Conservation (phyloP, 768 basidiomycete genomes). For the Termitomyces sp. region DNA sequence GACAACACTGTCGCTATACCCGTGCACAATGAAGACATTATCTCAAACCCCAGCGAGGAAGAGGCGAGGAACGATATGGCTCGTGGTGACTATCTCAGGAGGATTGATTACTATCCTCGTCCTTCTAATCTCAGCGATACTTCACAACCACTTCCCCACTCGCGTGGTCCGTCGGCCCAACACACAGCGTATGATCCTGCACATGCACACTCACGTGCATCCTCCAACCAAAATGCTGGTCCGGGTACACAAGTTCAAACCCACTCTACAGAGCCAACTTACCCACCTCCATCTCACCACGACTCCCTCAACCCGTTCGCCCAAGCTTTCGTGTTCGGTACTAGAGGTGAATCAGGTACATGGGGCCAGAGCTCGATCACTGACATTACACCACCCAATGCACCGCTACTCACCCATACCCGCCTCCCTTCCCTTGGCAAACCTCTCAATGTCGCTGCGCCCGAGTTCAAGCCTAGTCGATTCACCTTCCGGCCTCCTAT, state of each 20-base stretch:
- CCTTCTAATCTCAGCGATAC: constrained; percentile 37
- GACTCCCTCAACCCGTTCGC: constrained; percentile 71
- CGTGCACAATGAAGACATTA: constrained; percentile 51
- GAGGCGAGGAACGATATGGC: constrained; percentile 25
- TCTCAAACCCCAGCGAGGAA: constrained; percentile 87
- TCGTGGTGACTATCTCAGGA: constrained; percentile 38
- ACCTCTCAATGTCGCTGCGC: constrained; percentile 73
- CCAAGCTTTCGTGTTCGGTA: constrained; percentile 80
- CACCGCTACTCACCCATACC: constrained; percentile 30
- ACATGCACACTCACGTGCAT: constrained; percentile 56
- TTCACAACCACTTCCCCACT: constrained; percentile 57
- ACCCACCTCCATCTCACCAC: constrained; percentile 19
- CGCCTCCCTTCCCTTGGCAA: constrained; percentile 51
- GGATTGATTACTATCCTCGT: constrained; percentile 38
- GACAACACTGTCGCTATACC: constrained; percentile 35
- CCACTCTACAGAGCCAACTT: constrained; percentile 16
- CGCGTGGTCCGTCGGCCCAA: constrained; percentile 56
- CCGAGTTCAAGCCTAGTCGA: constrained; percentile 72
- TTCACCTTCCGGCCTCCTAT: constrained; percentile 77
- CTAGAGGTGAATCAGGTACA: constrained; percentile 24
- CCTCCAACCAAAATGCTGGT: constrained; percentile 27
- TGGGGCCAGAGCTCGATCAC: constrained; percentile 28
- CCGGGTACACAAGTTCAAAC: constrained; percentile 15
- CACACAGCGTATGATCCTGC: constrained; percentile 58
- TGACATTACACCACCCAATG: constrained; percentile 26